Base-by-base conservation (phyloP, 2,329 filamentous ascomycete species). In the Whalleya microplaca region DNA sequence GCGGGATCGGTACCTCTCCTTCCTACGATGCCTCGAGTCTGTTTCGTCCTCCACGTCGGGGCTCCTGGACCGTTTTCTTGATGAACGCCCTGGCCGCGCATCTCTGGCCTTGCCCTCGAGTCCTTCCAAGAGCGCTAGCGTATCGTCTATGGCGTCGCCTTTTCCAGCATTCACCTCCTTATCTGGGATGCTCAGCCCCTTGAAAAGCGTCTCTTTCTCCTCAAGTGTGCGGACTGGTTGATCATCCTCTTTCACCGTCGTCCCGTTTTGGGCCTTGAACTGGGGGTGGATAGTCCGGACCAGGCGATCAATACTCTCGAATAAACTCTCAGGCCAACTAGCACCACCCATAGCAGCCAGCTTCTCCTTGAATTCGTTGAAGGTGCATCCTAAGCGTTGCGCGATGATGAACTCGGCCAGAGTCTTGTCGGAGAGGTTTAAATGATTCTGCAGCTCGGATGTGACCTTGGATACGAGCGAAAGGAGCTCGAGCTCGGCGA, bases 341-440 rank as follows among this genome's bases (percentile, higher is more conserved):
- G 84, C 92, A 61, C 89, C 91, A 53, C 90, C 91, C 75, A 96
- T 87, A 27, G 81, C 84, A 64, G 88, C 84, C 64, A 98, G 81
- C 70, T 86, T 86, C 64, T 80, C 78, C 76, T 90, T 90, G 78
- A 98, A 99, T 23, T 90, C 87, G 50, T 82, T 75, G 54, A 91
- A 80, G 23, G 80, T 82, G 77, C 87, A 90, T 82, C 93, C 85
- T 72, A 89, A 76, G 67, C 96, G 91, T 72, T 96, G 90, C 59
- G 90, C 90, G 70, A 99, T 96, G 68, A 99, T 86, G 71, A 96
- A 99, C 75, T 99, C 95, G 66, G 95, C 93, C 21, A 99, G 86
- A 4, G 92, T 96, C 76, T 96, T 97, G 76, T 99, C 93, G 72
- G 85, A 90, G 67, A 97, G 86, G 53, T 93, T 92, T 57, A 98